Evolutionary conservation across 1,284 basidiomycete species (phyloP), one percentile per base, ranked within the genome.

Genomic region (Rhodotorula glutinis): DNA sequence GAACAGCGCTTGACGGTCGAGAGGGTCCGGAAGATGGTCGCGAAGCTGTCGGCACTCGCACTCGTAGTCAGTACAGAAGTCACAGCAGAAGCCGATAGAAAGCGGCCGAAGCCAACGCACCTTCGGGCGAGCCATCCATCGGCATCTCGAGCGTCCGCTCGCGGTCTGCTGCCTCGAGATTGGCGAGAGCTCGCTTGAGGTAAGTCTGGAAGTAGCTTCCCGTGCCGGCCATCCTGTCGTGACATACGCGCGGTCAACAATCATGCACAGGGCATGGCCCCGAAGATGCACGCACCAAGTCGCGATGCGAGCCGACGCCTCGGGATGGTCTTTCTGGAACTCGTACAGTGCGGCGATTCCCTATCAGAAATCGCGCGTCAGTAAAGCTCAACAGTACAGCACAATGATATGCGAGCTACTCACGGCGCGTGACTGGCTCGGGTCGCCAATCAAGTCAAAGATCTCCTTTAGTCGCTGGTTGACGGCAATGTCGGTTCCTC

Each of bases 341-440:
- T 93, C 88, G 77, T 98, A 92, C 51, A 99, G 81, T 74, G 94
- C 92, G n/a, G 91, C 93, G 66, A 99, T 94, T 8, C 92, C 92
- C 58, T 59, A 49, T 2, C 60, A 44, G 49, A 21, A 9, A 7
- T 8, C n/a, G 11, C 11, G 25, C 14, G 33, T 38, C 33, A 38
- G 33, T 38, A 5, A 38, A 38, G 33, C 33, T n/a, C n/a, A n/a
- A n/a, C 21, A 3, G 33, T 2, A 23, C 0, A 10, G 27, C 93
- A 88, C 78, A 88, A 25, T 11, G 25, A 13, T 4, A 13, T 17
- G 13, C 10, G 0, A 49, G 33, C 5, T 21, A 51, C 49, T 25
- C 27, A 59, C 58, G 2, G 60, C 11, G 87, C 88, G 25, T 88
- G 89, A 13, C 86, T 92, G 43, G 88, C 89, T 80, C 89, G 90